Conservation (phyloP, 805 yeast genomes). For the Nakazawaea wyomingensis region DNA sequence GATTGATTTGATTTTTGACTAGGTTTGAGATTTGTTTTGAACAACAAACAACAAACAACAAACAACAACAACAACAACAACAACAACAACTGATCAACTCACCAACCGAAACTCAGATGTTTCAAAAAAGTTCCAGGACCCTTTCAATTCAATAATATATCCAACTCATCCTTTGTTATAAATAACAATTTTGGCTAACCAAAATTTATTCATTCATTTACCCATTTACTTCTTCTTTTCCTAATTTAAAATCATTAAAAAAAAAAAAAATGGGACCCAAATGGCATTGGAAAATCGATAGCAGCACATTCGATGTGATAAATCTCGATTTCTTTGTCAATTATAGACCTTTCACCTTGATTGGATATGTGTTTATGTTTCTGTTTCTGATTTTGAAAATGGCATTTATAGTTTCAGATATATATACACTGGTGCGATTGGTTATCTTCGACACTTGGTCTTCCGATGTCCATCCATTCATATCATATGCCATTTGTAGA, state of each 20-base stretch:
- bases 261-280: slow-evolving; percentile 12
- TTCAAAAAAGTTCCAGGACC: no score
- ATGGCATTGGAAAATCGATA: slow-evolving; percentile 30
- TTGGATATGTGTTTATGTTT: slow-evolving; percentile 35
- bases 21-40: no score
- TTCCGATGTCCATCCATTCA: slow-evolving; percentile 39
- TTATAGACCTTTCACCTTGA: slow-evolving; percentile 36
- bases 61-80: no score
- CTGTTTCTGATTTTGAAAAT: slow-evolving; percentile 38
- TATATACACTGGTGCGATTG: slow-evolving; percentile 72
- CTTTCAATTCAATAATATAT: no score
- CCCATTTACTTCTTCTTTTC: no score
- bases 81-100: no score
- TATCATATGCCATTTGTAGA: slow-evolving; percentile 45
- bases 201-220: no score
- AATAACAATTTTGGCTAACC: no score
- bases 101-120: no score
- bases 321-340: slow-evolving; percentile 43
- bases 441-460: slow-evolving; percentile 72
- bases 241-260: no score
- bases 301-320: slow-evolving; percentile 42
- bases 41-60: no score
- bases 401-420: slow-evolving; percentile 58
- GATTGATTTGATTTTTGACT: no score
- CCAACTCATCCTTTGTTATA: neutral